Conservation (phyloP, 306 rosid genomes). For the Crataegus laevigata region DNA sequence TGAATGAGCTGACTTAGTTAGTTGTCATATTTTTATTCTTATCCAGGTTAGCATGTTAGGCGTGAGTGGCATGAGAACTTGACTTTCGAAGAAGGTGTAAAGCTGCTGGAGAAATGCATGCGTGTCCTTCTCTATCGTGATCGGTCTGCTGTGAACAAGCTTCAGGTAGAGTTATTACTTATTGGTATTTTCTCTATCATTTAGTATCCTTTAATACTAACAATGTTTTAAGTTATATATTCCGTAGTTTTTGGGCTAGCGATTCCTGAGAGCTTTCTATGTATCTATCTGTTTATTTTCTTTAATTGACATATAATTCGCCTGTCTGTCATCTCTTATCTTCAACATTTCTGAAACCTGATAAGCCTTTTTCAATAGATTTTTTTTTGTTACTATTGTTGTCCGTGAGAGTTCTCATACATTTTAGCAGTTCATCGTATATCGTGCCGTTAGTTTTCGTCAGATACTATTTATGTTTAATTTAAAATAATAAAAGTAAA, state of each 20-base stretch:
- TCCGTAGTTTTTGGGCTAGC: background rate
- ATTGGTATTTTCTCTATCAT: background rate
- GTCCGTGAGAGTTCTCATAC: too few species aligned
- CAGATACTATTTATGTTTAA: too few species aligned
- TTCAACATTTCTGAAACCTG: background rate
- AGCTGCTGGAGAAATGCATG: slow-evolving; percentile 94
- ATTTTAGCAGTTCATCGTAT: too few species aligned
- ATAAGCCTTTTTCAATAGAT: background rate
- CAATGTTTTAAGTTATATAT: background rate
- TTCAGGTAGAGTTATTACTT: slow-evolving; percentile 52
- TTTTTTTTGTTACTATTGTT: background rate
- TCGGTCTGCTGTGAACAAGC: slow-evolving; percentile 77
- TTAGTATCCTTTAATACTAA: background rate
- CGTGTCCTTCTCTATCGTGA: slow-evolving; percentile 92
- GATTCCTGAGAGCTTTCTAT: background rate
- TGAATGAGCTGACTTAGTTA: background rate
- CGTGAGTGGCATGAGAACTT: slow-evolving; percentile 77
- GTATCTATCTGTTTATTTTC: background rate
- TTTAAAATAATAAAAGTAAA: too few species aligned
- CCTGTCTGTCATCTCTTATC: background rate
- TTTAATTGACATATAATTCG: background rate
- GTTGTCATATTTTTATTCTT: background rate
- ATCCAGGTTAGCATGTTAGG: slow-evolving; percentile 93
- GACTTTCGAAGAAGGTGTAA: slow-evolving; percentile 86
- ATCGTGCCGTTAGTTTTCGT: too few species aligned